Percentiles rank a stretch among this genome's conserved stretches.
phyloP scores from a whole-genome alignment of 352 stramenopile genomes.

The Phytophthora citrophthora region DNA sequence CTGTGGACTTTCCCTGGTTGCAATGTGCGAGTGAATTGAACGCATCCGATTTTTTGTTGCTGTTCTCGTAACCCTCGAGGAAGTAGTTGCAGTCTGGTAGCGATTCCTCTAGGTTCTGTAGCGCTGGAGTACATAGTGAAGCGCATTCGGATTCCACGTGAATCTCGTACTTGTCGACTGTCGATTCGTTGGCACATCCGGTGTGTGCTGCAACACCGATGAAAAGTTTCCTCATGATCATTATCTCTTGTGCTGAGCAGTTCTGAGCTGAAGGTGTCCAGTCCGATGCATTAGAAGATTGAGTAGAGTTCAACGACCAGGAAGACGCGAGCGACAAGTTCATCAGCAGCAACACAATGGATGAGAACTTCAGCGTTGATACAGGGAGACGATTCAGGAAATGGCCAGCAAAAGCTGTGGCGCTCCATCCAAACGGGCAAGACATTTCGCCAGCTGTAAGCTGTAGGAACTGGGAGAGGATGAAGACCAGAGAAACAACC shows the following conservation, averaged over 20 bases:
- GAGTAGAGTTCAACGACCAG: not conserved
- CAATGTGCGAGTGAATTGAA: conserved; percentile 12
- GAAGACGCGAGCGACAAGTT: not conserved
- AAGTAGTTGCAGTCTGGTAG: conserved; percentile 18
- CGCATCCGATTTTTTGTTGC: conserved; percentile 16
- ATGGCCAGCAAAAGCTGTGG: not conserved
- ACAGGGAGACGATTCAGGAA: not conserved
- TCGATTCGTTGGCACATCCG: conserved; percentile 5
- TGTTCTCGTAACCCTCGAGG: conserved; percentile 7
- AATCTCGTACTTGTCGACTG: conserved; percentile 16
- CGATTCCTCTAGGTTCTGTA: conserved; percentile 10
- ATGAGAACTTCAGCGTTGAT: not conserved
- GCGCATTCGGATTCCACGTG: conserved; percentile 3
- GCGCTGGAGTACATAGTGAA: conserved; percentile 2
- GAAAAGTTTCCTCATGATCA: conserved; percentile 14
- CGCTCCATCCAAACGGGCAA: not conserved
- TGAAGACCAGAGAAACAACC: not conserved
- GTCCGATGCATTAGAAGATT: conserved; percentile 1
- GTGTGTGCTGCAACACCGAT: conserved; percentile 11
- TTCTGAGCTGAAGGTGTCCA: conserved; percentile 10
- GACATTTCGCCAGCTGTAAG: conserved; percentile 11
- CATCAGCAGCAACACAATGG: not conserved
- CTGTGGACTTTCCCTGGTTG: not conserved
- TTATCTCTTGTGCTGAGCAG: conserved; percentile 9
- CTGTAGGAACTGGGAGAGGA: conserved; percentile 10